Evolutionary conservation across 2,329 filamentous ascomycete species (phyloP), one percentile per base, ranked within the genome.

Genomic region (Colletotrichum acutatum): DNA sequence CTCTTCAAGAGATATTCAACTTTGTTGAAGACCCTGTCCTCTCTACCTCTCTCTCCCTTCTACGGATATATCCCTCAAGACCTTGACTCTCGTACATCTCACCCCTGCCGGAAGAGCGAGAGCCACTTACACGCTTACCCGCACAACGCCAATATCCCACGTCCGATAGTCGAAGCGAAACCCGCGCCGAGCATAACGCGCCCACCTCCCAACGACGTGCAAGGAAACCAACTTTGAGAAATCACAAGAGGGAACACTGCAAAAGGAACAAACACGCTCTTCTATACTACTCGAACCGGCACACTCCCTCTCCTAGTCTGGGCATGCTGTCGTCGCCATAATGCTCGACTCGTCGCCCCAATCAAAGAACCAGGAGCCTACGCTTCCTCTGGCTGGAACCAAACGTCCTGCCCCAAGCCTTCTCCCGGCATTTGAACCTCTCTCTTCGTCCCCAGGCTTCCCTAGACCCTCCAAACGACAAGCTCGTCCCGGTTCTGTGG

Each of bases 341-440:
- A 75, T 75, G 74, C 84, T 86, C 85, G 82, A 85, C 77, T 86
- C 84, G 34, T 84, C 84, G 64, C 82, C 84, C 12, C 77, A 68
- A 67, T 70, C 76, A 77, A 80, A 79, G 77, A 78, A 75, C 74
- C 68, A 75, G 52, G 82, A 84, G 74, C 82, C 82, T 32, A 77
- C 79, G 53, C 78, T 83, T 46, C 83, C 82, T 57, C 66, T 82
- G 19, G 81, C 86, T 68, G 86, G 88, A 78, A 82, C 86, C 75
- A 92, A 94, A 85, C 87, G 90, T 73, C 85, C 90, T 77, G 89
- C 90, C 59, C 89, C 94, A 32, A 90, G 91, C 70, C 86, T 96
- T 68, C 90, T 97, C 30, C 94, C 94, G 74, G 89, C 94, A 26
- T 95, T 96, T 81, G 94, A 95, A 83, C 92, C 91, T 64, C 85